These are phyloP conservation scores for Jackrogersella minutella DNA, from an alignment of 495 filamentous ascomycete species.

Conservation along the genomic window DNA sequence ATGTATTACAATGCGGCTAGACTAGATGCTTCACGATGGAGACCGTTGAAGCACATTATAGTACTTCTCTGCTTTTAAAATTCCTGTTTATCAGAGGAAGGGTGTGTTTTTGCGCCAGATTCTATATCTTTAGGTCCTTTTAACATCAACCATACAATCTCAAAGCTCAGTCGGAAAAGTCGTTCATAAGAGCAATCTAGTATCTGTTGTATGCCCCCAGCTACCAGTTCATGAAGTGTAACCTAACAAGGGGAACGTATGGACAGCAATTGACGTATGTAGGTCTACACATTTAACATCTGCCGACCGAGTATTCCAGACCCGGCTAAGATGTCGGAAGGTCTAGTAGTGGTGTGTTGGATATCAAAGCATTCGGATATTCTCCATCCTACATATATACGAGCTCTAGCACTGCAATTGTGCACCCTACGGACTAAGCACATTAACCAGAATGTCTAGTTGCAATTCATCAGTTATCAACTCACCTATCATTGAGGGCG, in stretches of 20 bases:
- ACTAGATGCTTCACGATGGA: too few species aligned
- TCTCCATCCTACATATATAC: not conserved
- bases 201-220: not conserved
- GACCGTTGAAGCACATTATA: too few species aligned
- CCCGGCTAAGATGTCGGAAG: slow-evolving; percentile 20
- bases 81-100: too few species aligned
- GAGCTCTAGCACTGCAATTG: not conserved
- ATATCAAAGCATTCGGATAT: not conserved
- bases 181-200: not conserved
- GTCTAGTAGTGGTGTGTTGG: not conserved
- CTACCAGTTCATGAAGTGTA: not conserved
- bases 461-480: slow-evolving; percentile 9
- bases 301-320: slow-evolving; percentile 4
- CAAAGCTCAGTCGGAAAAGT: not conserved
- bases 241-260: not conserved
- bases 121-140: too few species aligned
- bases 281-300: slow-evolving; percentile 10
- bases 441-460: slow-evolving; percentile 5
- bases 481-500: slow-evolving; percentile 2
- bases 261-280: not conserved
- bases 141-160: too few species aligned
- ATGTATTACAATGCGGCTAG: too few species aligned
- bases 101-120: too few species aligned
- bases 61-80: too few species aligned
- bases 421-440: not conserved